Evolutionary conservation across 2,329 filamentous ascomycete species (phyloP).

Genomic region (Calonectria pseudoturangicola): DNA sequence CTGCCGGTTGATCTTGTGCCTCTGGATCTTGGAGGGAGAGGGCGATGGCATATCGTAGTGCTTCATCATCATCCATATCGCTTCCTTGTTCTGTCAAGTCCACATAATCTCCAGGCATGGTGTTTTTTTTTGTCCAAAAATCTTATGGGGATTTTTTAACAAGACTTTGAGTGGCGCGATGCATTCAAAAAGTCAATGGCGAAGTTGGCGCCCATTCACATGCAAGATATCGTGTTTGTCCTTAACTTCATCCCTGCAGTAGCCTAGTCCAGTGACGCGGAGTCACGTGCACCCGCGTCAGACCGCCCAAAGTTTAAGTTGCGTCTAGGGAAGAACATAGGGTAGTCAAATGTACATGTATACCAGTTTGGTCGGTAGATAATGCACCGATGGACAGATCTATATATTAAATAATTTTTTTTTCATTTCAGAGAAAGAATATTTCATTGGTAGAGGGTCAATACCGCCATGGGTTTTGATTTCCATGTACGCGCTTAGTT

Average conservation of each 20-base stretch:
- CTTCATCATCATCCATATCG: conserved; percentile 73
- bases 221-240: conserved; percentile 32
- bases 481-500: background rate
- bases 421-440: background rate
- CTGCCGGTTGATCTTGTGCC: conserved; percentile 28
- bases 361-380: background rate
- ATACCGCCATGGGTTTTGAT: background rate
- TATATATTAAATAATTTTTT: background rate
- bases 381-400: background rate
- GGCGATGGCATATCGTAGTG: conserved; percentile 76
- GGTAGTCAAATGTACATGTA: background rate
- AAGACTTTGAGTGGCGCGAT: conserved; percentile 27
- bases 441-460: background rate
- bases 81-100: conserved; percentile 54
- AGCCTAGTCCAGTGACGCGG: conserved; percentile 46
- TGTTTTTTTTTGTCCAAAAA: conserved; percentile 14
- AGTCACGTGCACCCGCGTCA: conserved; percentile 54
- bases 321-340: background rate
- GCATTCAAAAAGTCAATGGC: conserved; percentile 33
- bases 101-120: conserved; percentile 49
- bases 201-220: conserved; percentile 21
- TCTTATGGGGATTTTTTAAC: conserved; percentile 38
- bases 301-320: background rate
- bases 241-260: conserved; percentile 46
- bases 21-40: conserved; percentile 68